Evolutionary conservation across 495 filamentous ascomycete species (phyloP).

Genomic region (Amorphotheca resinae): DNA sequence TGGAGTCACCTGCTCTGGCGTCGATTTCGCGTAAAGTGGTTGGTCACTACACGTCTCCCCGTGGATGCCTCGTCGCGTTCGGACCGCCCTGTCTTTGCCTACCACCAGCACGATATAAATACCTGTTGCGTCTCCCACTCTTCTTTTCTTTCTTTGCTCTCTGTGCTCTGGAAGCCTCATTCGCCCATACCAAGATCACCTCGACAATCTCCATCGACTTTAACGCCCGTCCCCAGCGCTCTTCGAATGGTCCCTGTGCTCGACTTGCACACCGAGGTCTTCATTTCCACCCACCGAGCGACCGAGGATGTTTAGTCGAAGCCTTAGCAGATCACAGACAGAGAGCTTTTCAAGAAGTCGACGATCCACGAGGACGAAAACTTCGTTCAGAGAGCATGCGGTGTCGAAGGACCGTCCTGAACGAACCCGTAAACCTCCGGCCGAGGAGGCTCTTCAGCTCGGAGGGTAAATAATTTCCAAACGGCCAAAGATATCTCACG

Average conservation of each 20-base stretch:
- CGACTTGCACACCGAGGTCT: not conserved
- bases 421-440: slow-evolving; percentile 14
- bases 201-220: not conserved
- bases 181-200: not conserved
- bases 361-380: slow-evolving; percentile 8
- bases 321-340: slow-evolving; percentile 17
- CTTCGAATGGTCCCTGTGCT: not conserved
- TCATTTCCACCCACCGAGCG: slow-evolving; percentile 2
- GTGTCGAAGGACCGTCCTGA: slow-evolving; percentile 20
- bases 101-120: slow-evolving; percentile 3
- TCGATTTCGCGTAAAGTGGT: slow-evolving; percentile 1
- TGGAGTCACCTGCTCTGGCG: not conserved
- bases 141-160: slow-evolving; percentile 1
- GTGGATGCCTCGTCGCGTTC: not conserved
- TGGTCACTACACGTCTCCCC: slow-evolving; percentile 3
- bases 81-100: slow-evolving; percentile 9
- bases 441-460: slow-evolving; percentile 9
- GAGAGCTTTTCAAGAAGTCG: slow-evolving; percentile 18
- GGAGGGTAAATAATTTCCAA: slow-evolving; percentile 10
- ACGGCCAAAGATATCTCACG: not conserved
- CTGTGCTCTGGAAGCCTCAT: not conserved
- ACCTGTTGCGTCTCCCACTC: not conserved
- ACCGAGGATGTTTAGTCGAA: slow-evolving; percentile 20
- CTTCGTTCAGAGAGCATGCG: slow-evolving; percentile 21
- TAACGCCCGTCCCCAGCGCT: not conserved